Base-by-base conservation (phyloP, 2,329 filamentous ascomycete genomes). In the Colletotrichum spaethianum region DNA sequence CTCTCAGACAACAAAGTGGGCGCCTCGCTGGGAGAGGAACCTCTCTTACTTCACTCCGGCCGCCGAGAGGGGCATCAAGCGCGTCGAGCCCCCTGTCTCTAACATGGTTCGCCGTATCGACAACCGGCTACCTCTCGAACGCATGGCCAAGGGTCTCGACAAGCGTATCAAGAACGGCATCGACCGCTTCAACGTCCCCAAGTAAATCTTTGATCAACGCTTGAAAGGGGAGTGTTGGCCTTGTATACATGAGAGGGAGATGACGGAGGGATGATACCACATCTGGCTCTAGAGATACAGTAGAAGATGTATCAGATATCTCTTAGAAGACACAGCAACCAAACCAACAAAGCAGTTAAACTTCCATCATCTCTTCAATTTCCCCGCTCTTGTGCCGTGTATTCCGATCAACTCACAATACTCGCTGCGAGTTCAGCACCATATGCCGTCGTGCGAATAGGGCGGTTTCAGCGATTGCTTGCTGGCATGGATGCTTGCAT, bases 21-120 rank as follows among this genome's bases (percentile, higher is more conserved):
- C 88, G 4, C 88, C 88, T 23, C 85, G 87, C 67, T 91, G 89
- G 89, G 88, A 90, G 80, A 83, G 84, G 64, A 89, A 89, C 80
- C 85, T 90, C 77, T 85, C 81, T 74, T 87, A 86, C 82, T 86
- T 90, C 78, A 80, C 82, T 11, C 80, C 82, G n/a, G 85, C 85
- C 20, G 83, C 84, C 36, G 83, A 86, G 79, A 80, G 81, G 26
- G 81, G 84, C 62, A 83, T 87, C 50, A 85, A 86, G 75, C 93
- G 85, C 63, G 82, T 88, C 64, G 82, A 88, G 77, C 87, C 86
- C 1, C 85, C 83, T 26, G 77, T 88, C 63, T 79, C 84, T 64
- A 82, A 80, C 70, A 83, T 84, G 59, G 82, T 88, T 38, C 82
- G 84, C 78, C 80, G 78, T 42, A 80, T 89, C 52, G 86, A 88